phyloP scores from a whole-genome alignment of 2,329 filamentous ascomycete genomes.

The Fusarium armeniacum region DNA sequence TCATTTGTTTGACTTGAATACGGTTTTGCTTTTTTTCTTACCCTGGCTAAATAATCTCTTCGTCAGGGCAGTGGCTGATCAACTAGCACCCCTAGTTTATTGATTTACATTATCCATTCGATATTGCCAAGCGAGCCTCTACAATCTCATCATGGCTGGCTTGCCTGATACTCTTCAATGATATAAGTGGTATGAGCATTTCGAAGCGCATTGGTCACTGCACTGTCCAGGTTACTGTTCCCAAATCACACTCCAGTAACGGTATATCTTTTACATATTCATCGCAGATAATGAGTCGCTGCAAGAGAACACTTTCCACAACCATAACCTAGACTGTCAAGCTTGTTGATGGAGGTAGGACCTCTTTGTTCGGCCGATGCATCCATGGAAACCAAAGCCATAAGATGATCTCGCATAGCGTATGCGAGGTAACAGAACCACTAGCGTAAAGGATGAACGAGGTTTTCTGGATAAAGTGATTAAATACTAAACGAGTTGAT shows the following conservation, averaged over 20 bases:
- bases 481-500: background rate
- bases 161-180: background rate
- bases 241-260: background rate
- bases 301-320: background rate
- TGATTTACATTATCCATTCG: constrained; percentile 40
- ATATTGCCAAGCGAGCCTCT: constrained; percentile 11
- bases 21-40: constrained; percentile 15
- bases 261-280: background rate
- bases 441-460: background rate
- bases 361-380: background rate
- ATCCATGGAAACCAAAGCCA: background rate
- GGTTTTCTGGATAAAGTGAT: background rate
- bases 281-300: background rate
- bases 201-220: background rate
- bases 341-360: too few species aligned
- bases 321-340: too few species aligned
- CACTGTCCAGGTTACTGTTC: background rate
- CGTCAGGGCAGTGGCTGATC: constrained; percentile 25
- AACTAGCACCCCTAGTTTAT: constrained; percentile 34
- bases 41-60: constrained; percentile 23
- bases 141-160: constrained; percentile 19
- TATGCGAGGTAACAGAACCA: background rate
- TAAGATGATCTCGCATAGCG: background rate
- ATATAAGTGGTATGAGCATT: background rate
- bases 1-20: background rate